Evolutionary conservation across 73 alveolate species (phyloP).

Genomic region (Durusdinium trenchii): DNA sequence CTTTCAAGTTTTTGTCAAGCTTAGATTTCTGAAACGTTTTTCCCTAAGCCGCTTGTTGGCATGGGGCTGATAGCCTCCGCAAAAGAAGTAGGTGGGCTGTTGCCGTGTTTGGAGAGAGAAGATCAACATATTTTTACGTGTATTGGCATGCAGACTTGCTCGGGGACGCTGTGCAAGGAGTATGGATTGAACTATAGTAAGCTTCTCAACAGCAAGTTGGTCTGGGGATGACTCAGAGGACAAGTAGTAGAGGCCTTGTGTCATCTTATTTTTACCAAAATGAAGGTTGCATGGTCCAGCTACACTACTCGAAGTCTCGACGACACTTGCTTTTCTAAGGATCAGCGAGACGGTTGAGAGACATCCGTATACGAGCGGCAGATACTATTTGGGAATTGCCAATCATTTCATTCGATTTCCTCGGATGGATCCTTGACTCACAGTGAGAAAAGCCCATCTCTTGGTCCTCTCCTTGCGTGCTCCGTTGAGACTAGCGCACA

Average conservation of each 20-base stretch:
- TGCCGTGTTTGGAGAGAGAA: too few relatives aligned
- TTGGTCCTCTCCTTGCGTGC: too few relatives aligned
- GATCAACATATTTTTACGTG: too few relatives aligned
- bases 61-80: neutral
- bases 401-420: constrained; percentile 81
- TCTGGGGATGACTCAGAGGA: neutral
- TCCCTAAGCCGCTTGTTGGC: neutral
- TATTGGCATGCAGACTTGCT: too few relatives aligned
- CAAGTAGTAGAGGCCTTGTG: neutral
- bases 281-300: neutral
- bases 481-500: neutral
- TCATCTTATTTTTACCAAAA: neutral
- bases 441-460: neutral
- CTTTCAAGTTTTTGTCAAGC: neutral
- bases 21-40: neutral
- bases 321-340: neutral
- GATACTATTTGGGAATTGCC: constrained; percentile 74
- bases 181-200: constrained; percentile 58
- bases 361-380: constrained; percentile 75
- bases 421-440: constrained; percentile 11
- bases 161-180: too few relatives aligned
- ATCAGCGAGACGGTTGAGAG: constrained; percentile 62
- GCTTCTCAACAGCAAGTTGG: neutral
- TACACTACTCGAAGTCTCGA: neutral
- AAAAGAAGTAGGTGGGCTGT: too few relatives aligned